Percentiles rank a stretch among this genome's conserved stretches.
Evolutionary conservation across 1,139 yeast species (phyloP).

Genomic region (Saccharomyces pastorianus): DNA sequence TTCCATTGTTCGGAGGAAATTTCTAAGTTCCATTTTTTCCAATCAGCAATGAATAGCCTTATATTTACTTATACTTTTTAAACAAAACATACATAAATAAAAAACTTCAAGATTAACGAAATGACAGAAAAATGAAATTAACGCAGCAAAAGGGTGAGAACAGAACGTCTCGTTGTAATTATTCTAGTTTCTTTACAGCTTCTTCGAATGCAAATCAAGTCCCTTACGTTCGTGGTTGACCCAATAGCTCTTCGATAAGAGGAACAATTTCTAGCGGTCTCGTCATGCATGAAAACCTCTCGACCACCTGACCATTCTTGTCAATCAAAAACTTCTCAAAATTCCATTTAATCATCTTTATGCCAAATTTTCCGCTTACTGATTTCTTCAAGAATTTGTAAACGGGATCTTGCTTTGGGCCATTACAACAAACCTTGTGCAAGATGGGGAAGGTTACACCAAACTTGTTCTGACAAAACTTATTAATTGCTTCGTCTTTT

Average conservation of each 20-base stretch:
- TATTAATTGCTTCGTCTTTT: slow-evolving; percentile 46
- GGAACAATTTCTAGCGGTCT: slow-evolving; percentile 39
- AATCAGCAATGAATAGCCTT: too few species aligned
- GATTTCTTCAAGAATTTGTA: slow-evolving; percentile 59
- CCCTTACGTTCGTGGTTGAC: not conserved
- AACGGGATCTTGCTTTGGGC: slow-evolving; percentile 61
- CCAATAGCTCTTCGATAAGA: not conserved
- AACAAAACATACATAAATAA: too few species aligned
- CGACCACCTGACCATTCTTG: slow-evolving; percentile 53
- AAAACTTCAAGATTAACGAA: too few species aligned
- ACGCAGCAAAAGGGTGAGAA: too few species aligned
- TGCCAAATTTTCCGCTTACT: slow-evolving; percentile 50
- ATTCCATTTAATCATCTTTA: slow-evolving; percentile 69
- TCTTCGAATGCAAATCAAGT: not conserved
- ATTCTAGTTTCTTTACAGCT: too few species aligned
- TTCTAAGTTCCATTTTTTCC: too few species aligned
- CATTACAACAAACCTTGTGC: slow-evolving; percentile 75
- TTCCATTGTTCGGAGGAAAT: too few species aligned
- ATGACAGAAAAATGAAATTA: not conserved
- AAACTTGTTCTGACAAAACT: slow-evolving; percentile 48
- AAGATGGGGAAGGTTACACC: slow-evolving; percentile 55
- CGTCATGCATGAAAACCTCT: slow-evolving; percentile 54
- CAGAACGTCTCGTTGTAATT: too few species aligned
- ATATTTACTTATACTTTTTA: too few species aligned
- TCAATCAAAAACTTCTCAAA: slow-evolving; percentile 75